Base-by-base conservation (phyloP, 1,284 basidiomycete species). In the Rhodotorula sp. region DNA sequence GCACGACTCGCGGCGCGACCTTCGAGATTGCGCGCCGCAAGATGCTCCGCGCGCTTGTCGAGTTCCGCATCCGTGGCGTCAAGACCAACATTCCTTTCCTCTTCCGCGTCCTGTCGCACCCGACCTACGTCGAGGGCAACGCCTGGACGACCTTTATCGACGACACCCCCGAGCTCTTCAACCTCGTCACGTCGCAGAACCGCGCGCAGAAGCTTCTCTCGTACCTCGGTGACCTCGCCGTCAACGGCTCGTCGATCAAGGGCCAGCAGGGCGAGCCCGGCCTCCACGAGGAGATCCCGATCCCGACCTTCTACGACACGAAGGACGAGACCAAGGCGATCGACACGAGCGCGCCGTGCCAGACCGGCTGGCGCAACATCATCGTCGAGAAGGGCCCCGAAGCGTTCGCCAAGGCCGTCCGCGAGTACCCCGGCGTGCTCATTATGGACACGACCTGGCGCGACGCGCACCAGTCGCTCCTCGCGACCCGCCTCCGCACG, bases 101-200 rank as follows among this genome's bases (percentile, higher is more conserved):
- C 77, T 97, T 99, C 88, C 91, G 95, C 75, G 88, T 99, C 44
- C 85, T 99, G 77, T 98, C 96, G n/a, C 93, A 99, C 83, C 93
- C 96, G 78, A 88, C 95, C 76, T 99, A 98, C 84, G 91, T 97
- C 78, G 90, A 88, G 56, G 94, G 94, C 73, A 91, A 92, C 85
- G 98, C 97, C 27, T 99, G 97, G 97, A 99, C 94, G 5, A 98
- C 95, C 34, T 97, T 98, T 86, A 99, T 99, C 82, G 97, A 99
- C 81, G 97, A 99, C 84, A 98, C 95, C 5, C 96, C 93, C 49
- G 95, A 97, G 81, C 89, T 99, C 77, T 99, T 99, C 90, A 97
- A 96, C 84, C 88, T 99, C 71, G 94, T 99, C 10, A 92, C 93
- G 80, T 95, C 91, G 80, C 94, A 96, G 84, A 99, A 99, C 84